These are phyloP conservation scores for Bidens hawaiensis DNA, from an alignment of 140 eudicot genomes.

Conservation along the genomic window DNA sequence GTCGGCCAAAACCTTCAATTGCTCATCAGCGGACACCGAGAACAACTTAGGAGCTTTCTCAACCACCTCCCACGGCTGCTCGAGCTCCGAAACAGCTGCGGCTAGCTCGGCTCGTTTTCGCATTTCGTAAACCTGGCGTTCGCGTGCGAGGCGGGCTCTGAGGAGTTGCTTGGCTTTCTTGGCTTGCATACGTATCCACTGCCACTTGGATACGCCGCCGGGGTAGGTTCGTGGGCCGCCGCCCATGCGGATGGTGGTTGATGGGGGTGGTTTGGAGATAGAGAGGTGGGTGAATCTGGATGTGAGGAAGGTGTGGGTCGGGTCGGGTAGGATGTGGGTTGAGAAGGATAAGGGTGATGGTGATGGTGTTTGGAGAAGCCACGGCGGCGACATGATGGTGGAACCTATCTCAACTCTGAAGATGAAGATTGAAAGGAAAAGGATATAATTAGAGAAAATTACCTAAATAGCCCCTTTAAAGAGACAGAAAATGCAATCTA, in stretches of 20 bases:
- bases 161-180: constrained; percentile 86
- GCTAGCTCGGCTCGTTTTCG: constrained; percentile 82
- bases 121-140: constrained; percentile 93
- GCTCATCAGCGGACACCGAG: constrained; percentile 80
- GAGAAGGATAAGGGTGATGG: constrained; percentile 50
- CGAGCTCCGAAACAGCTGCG: constrained; percentile 87
- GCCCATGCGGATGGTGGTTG: constrained; percentile 79
- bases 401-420: background rate
- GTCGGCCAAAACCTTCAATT: constrained; percentile 82
- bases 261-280: constrained; percentile 26
- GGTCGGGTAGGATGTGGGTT: constrained; percentile 24
- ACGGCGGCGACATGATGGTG: constrained; percentile 47
- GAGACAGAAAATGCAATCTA: no score
- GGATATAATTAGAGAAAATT: no score
- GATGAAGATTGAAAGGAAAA: background rate
- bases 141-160: constrained; percentile 79
- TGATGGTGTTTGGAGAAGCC: constrained; percentile 23
- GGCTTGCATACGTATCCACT: constrained; percentile 91
- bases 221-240: constrained; percentile 99
- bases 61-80: constrained; percentile 91
- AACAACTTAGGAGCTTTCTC: constrained; percentile 76
- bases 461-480: no score
- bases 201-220: constrained; percentile 97
- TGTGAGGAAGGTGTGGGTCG: constrained; percentile 35
- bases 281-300: constrained; percentile 43